Percentiles rank a stretch among this genome's conserved stretches.
Evolutionary conservation across 208 protist species (phyloP).

Genomic region (Tritrichomonas foetus): DNA sequence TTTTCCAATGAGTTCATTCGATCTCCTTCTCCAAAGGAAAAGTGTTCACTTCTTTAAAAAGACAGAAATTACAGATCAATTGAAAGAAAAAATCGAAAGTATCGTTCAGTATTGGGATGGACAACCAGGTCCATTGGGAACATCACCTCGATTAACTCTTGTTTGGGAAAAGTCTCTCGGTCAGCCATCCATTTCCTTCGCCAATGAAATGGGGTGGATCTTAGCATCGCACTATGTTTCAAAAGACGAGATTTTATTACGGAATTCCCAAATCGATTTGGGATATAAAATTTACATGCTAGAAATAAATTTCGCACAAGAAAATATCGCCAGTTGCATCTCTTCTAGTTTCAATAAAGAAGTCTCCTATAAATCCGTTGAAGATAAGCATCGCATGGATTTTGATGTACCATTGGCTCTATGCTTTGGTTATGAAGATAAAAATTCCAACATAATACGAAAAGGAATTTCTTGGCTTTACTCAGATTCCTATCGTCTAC

Average conservation of each 20-base stretch:
- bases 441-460: background rate
- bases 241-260: background rate
- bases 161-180: background rate
- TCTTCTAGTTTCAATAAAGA: background rate
- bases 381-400: background rate
- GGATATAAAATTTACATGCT: background rate
- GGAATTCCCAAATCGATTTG: background rate
- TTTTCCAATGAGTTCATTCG: too few species aligned
- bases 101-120: background rate
- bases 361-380: background rate
- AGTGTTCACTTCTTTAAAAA: background rate
- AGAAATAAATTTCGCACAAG: background rate
- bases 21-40: background rate
- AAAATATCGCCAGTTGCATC: background rate
- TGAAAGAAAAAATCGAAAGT: background rate
- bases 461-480: background rate
- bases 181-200: background rate
- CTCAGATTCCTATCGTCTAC: background rate
- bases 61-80: background rate
- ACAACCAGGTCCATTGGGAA: background rate
- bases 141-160: background rate
- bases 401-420: background rate
- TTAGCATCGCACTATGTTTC: background rate
- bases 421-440: background rate
- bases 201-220: background rate